Evolutionary conservation across 1,284 basidiomycete species (phyloP), one percentile per base, ranked within the genome.

Genomic region (Fistulinella cinereoalba): DNA sequence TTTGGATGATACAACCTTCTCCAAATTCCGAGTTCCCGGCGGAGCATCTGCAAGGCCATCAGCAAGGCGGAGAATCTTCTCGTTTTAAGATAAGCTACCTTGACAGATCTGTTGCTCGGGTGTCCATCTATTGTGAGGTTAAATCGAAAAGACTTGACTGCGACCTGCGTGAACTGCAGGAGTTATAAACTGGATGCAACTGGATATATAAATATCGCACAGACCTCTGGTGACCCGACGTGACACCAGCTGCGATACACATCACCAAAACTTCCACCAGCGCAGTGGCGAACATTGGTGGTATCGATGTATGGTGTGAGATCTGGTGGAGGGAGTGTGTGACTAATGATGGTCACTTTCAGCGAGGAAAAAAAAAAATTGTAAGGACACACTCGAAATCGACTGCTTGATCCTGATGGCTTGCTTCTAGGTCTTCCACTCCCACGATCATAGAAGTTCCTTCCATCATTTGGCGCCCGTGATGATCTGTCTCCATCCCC

Each of bases 121-220:
- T 43, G 18, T 16, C 27, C 31, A 6, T 53, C 29, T 3, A 36
- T 12, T 8, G 16, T 12, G 10, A 41, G 23, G 1, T 0, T 39
- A 7, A 44, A 47, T 21, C 44, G 42, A 1, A 57, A 42, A 0
- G 43, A 19, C 28, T 60, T 57, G 1, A 60, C 52, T 8, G 53
- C 56, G 4, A 57, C 56, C 49, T 57, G 25, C n/a, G n/a, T n/a
- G n/a, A n/a, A n/a, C n/a, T n/a, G n/a, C n/a, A n/a, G n/a, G n/a
- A n/a, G n/a, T n/a, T n/a, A n/a, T n/a, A n/a, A n/a, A n/a, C n/a
- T n/a, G n/a, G n/a, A n/a, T n/a, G n/a, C n/a, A 13, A n/a, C 10
- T 18, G 13, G n/a, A 11, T 21, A 21, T 11, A 1, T 16, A n/a
- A 22, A 1, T 5, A 5, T 9, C 27, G 2, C 6, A 5, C 6